These are phyloP conservation scores for Plasmodium vivax DNA, from an alignment of 169 alveolate species.

Conservation along the genomic window DNA sequence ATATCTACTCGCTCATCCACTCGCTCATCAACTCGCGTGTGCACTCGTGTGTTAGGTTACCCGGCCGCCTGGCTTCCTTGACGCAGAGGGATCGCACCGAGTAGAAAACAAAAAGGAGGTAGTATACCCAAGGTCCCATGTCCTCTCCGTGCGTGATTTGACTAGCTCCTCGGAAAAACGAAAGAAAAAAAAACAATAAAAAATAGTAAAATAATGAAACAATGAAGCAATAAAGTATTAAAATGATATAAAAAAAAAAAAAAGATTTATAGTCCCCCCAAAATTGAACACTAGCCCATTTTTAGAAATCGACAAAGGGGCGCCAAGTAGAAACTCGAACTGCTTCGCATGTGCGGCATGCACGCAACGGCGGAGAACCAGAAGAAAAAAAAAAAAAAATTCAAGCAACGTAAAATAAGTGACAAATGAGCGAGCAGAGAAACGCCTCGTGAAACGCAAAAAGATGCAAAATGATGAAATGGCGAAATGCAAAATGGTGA, in stretches of 20 bases:
- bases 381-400: not conserved
- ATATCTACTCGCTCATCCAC: not conserved
- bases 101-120: constrained; percentile 19
- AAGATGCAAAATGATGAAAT: not conserved
- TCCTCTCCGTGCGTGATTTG: not conserved
- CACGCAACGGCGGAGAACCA: not conserved
- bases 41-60: not conserved
- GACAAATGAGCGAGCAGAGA: not conserved
- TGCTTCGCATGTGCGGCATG: not conserved
- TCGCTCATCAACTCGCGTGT: not conserved
- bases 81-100: constrained; percentile 29
- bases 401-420: not conserved
- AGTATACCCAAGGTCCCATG: constrained; percentile 3
- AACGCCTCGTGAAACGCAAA: not conserved
- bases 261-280: no score
- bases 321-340: not conserved
- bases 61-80: constrained; percentile 9
- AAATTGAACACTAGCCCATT: not conserved
- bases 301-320: not conserved
- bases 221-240: not conserved
- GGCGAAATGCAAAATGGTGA: not conserved
- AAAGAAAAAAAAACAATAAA: not conserved
- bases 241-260: not conserved
- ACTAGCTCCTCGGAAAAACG: not conserved
- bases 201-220: not conserved